These are phyloP conservation scores for Otatea glauca DNA, from an alignment of 176 grass and related monocot genomes.

Conservation along the genomic window DNA sequence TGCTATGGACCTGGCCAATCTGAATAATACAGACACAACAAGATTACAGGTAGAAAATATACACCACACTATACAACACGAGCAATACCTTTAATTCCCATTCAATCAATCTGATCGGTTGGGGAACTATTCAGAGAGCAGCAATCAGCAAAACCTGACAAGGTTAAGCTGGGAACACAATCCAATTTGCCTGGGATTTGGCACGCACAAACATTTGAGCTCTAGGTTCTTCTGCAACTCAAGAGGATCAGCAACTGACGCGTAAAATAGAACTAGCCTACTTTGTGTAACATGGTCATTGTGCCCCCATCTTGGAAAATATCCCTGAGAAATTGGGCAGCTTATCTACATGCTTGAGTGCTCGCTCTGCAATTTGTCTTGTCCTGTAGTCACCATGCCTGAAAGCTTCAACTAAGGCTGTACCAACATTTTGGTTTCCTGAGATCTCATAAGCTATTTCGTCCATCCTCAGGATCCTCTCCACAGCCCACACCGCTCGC, in stretches of 20 bases:
- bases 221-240: constrained; percentile 13
- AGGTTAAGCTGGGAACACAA: constrained; percentile 13
- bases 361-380: constrained; percentile 88
- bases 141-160: not conserved
- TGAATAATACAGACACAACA: constrained; percentile 42
- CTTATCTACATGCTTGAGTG: constrained; percentile 96
- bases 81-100: constrained; percentile 42
- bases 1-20: constrained; percentile 47
- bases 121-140: not conserved
- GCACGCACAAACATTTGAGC: constrained; percentile 9
- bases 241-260: constrained; percentile 27
- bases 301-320: constrained; percentile 78
- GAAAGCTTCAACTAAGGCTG: constrained; percentile 92
- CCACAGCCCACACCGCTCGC: constrained; percentile 84
- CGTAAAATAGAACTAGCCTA: constrained; percentile 48
- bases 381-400: constrained; percentile 86
- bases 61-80: constrained; percentile 52
- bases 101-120: constrained; percentile 26
- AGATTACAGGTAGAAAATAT: constrained; percentile 49
- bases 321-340: constrained; percentile 96
- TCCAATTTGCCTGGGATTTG: constrained; percentile 12
- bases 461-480: constrained; percentile 79
- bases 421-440: constrained; percentile 85
- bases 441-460: constrained; percentile 90
- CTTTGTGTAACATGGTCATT: constrained; percentile 38